A percentile compares a stretch with the other conserved stretches of the same genome.
phyloP scores from a whole-genome alignment of 176 grass and related monocot species.

The Rhynchospora tenuis region DNA sequence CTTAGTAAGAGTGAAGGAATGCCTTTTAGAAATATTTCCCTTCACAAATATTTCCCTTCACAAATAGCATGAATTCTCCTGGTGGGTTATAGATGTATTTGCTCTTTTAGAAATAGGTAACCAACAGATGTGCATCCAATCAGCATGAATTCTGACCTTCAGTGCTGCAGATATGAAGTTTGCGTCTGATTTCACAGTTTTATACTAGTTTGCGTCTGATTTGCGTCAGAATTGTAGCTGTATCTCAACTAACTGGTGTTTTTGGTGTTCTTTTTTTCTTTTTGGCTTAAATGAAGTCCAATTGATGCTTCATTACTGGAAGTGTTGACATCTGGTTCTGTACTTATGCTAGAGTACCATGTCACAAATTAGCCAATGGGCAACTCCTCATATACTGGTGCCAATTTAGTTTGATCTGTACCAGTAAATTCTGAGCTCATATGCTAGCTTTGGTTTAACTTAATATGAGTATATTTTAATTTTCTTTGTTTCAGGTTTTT shows the following conservation, averaged over 20 bases:
- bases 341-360: background rate
- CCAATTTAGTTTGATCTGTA: background rate
- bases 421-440: background rate
- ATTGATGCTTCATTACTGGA: background rate
- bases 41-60: no score
- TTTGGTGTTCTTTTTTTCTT: background rate
- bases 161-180: background rate
- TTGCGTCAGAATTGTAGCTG: background rate
- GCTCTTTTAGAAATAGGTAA: no score
- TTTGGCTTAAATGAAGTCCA: background rate
- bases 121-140: background rate
- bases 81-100: no score
- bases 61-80: no score
- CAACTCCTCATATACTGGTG: background rate
- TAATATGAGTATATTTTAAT: background rate
- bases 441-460: background rate
- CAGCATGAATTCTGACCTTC: background rate
- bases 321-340: background rate
- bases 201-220: background rate
- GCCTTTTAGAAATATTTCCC: no score
- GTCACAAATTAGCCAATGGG: background rate
- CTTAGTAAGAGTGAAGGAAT: no score
- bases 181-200: background rate
- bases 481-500: slow-evolving; percentile 9
- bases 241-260: background rate